These are phyloP conservation scores for Pseudocercospora eumusae DNA, from an alignment of 2,329 filamentous ascomycete species.

Conservation along the genomic window DNA sequence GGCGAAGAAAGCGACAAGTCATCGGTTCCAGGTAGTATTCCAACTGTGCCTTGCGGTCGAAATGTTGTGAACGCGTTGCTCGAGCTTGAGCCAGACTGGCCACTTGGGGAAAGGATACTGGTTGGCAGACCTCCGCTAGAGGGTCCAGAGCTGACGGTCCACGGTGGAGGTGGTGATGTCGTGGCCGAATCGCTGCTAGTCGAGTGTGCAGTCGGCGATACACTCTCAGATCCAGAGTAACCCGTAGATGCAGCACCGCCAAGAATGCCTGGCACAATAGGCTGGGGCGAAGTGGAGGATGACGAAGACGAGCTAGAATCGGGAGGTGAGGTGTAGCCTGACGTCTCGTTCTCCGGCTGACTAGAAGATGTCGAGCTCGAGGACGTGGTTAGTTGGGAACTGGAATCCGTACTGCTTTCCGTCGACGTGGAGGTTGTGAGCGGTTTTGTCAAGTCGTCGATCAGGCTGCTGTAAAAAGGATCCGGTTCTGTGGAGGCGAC, in stretches of 20 bases:
- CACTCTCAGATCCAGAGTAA: not conserved
- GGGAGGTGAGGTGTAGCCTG: not conserved
- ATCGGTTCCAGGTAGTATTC: slow-evolving; percentile 6
- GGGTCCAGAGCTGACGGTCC: slow-evolving; percentile 2
- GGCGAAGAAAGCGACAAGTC: slow-evolving; percentile 10
- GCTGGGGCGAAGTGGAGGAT: not conserved
- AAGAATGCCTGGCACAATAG: not conserved
- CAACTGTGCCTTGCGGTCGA: slow-evolving; percentile 8
- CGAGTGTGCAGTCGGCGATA: not conserved
- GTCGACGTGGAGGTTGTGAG: slow-evolving; percentile 17
- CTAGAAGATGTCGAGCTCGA: slow-evolving; percentile 1
- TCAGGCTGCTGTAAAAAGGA: slow-evolving; percentile 2
- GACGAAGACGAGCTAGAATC: not conserved
- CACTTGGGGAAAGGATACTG: not conserved
- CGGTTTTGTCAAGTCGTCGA: slow-evolving; percentile 4
- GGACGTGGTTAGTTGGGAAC: not conserved
- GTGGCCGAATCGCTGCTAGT: not conserved
- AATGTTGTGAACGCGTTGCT: not conserved
- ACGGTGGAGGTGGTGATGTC: slow-evolving; percentile 3
- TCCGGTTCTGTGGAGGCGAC: not conserved
- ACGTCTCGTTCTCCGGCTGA: not conserved
- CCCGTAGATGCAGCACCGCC: not conserved
- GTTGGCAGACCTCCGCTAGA: not conserved
- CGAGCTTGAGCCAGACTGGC: slow-evolving; percentile 10
- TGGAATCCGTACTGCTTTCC: not conserved